These are phyloP conservation scores for Phytophthora palmivora DNA, from an alignment of 352 stramenopile species.

Conservation along the genomic window DNA sequence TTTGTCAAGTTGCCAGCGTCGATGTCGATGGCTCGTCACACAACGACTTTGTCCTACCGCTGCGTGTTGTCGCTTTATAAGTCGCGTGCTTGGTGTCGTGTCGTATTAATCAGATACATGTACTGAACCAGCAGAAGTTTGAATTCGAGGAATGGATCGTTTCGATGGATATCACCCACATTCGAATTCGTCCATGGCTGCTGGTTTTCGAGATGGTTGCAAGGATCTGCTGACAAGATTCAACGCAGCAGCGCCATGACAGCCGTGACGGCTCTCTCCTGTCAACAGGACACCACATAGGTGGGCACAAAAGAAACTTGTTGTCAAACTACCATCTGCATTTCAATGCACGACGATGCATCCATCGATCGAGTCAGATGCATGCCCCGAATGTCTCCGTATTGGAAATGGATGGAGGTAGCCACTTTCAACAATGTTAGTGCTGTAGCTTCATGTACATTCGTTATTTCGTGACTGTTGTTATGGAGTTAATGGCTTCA, in stretches of 20 bases:
- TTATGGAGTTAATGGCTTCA: constrained; percentile 5
- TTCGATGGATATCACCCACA: not conserved
- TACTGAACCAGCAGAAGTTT: not conserved
- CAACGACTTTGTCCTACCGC: not conserved
- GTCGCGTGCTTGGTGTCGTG: not conserved
- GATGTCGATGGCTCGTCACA: not conserved
- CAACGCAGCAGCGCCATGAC: constrained; percentile 8
- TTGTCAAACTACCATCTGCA: constrained; percentile 1
- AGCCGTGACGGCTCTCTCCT: constrained; percentile 21
- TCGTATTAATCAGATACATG: not conserved
- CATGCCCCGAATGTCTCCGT: constrained; percentile 3
- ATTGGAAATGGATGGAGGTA: constrained; percentile 9
- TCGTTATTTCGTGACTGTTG: constrained; percentile 2
- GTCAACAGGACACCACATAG: constrained; percentile 9
- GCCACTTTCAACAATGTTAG: not conserved
- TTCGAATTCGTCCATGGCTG: constrained; percentile 18
- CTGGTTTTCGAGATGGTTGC: constrained; percentile 19
- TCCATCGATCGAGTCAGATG: constrained; percentile 16
- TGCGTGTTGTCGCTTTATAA: not conserved
- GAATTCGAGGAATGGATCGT: constrained; percentile 5
- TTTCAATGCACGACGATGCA: not conserved
- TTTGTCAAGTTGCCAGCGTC: not conserved
- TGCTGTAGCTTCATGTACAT: not conserved
- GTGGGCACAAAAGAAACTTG: constrained; percentile 39
- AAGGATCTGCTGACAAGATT: constrained; percentile 29